phyloP scores from a whole-genome alignment of 306 rosid species.

The Chamaecrista fasciculata region DNA sequence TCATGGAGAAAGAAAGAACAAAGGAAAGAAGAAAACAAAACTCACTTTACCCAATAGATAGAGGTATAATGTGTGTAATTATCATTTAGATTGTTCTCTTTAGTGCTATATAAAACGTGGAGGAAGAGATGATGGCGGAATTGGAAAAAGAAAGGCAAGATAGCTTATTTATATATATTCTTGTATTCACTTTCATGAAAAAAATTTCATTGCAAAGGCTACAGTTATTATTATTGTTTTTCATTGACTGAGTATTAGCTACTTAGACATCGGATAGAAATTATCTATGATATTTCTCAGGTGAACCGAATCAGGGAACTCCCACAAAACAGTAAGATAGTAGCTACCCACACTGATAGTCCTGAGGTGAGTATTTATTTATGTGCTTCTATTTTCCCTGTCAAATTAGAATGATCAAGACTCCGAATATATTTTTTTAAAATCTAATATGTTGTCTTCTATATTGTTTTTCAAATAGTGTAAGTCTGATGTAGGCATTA shows the following conservation, averaged over 20 bases:
- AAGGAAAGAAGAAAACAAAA: no score
- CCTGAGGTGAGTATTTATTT: slow-evolving; percentile 65
- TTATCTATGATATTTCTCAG: slow-evolving; percentile 41
- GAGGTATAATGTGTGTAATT: no score
- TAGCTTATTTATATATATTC: not conserved
- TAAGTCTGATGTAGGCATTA: not conserved
- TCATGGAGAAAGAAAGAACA: no score
- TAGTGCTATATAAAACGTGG: not conserved
- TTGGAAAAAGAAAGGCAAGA: not conserved
- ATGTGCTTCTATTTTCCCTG: slow-evolving; percentile 3
- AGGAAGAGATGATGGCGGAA: not conserved
- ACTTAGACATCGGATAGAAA: not conserved
- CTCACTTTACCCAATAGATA: not conserved
- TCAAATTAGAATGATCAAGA: not conserved
- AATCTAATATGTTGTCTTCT: not conserved
- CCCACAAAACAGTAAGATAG: slow-evolving; percentile 64
- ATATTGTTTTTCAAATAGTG: not conserved
- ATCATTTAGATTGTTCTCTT: not conserved
- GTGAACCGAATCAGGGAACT: slow-evolving; percentile 97
- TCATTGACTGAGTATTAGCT: not conserved
- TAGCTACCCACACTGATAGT: slow-evolving; percentile 95
- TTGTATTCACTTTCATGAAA: not conserved
- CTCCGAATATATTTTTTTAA: not conserved
- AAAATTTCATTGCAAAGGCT: not conserved
- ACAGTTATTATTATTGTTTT: not conserved